These are phyloP conservation scores for Heliamphora exappendiculata DNA, from an alignment of 148 eudicot genomes.

Conservation along the genomic window DNA sequence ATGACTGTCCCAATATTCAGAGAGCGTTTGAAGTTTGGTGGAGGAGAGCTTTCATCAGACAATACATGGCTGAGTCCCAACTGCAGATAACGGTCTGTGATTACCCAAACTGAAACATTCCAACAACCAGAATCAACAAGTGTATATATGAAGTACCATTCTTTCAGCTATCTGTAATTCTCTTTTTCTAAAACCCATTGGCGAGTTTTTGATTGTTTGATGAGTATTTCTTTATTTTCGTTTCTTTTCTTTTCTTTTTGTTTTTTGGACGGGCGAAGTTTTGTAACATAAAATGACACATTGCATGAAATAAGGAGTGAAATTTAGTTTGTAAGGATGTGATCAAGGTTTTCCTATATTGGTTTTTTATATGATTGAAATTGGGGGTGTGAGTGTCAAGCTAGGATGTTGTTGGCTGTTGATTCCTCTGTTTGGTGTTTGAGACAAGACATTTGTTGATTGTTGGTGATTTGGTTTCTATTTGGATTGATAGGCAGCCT, in stretches of 20 bases:
- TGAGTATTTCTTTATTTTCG: neutral
- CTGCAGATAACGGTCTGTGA: constrained; percentile 75
- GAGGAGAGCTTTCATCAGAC: constrained; percentile 83
- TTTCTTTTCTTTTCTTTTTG: neutral
- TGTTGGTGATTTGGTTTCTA: neutral
- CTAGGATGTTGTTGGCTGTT: neutral
- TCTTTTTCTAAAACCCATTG: neutral
- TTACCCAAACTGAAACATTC: constrained; percentile 29
- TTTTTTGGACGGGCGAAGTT: neutral
- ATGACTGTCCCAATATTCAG: constrained; percentile 92
- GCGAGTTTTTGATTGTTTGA: neutral
- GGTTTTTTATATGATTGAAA: neutral
- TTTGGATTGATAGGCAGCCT: too few relatives aligned
- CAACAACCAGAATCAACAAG: neutral
- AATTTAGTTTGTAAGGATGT: neutral
- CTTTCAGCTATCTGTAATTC: constrained; percentile 9
- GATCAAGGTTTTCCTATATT: neutral
- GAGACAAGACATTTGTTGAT: too few relatives aligned
- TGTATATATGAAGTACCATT: constrained; percentile 14
- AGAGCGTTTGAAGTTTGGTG: constrained; percentile 96
- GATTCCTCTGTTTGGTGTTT: neutral
- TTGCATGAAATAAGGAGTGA: neutral
- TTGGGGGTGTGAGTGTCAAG: neutral
- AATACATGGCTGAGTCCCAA: constrained; percentile 48
- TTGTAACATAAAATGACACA: neutral